phyloP scores from a whole-genome alignment of 2,329 filamentous ascomycete species.

The Metarhizium guizhouense region DNA sequence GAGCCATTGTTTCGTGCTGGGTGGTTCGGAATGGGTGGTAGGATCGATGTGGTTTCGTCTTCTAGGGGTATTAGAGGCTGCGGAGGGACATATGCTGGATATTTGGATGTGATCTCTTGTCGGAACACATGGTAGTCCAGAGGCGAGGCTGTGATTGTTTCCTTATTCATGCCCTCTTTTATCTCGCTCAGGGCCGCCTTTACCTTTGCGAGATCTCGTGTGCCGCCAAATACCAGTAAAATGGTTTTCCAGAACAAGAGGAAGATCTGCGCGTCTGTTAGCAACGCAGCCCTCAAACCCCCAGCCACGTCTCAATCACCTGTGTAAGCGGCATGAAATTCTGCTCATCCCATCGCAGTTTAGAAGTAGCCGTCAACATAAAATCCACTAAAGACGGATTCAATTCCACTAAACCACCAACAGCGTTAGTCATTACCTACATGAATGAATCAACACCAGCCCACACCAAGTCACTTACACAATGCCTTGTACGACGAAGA shows the following conservation, averaged over 20 bases:
- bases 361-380: conserved; percentile 60
- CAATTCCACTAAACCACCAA: conserved; percentile 37
- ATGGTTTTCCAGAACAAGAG: conserved; percentile 89
- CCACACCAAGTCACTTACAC: conserved; percentile 27
- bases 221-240: conserved; percentile 76
- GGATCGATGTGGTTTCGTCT: conserved; percentile 79
- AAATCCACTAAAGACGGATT: conserved; percentile 62
- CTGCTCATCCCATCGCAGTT: conserved; percentile 65
- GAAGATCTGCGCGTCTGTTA: conserved; percentile 47
- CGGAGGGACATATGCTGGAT: conserved; percentile 90
- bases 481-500: conserved; percentile 38
- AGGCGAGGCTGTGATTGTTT: conserved; percentile 85
- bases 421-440: neutral
- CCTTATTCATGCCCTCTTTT: conserved; percentile 52
- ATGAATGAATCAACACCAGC: neutral
- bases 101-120: conserved; percentile 95
- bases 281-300: conserved; percentile 11
- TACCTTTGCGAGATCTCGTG: conserved; percentile 59
- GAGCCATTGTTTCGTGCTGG: conserved; percentile 50
- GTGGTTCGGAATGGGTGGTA: conserved; percentile 76
- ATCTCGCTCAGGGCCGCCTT: conserved; percentile 64
- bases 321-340: conserved; percentile 52
- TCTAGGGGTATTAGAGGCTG: conserved; percentile 76
- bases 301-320: conserved; percentile 27
- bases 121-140: conserved; percentile 94